A percentile compares a stretch with the other conserved stretches of the same genome.
phyloP scores from a whole-genome alignment of 768 basidiomycete species.

The Artomyces pyxidatus region DNA sequence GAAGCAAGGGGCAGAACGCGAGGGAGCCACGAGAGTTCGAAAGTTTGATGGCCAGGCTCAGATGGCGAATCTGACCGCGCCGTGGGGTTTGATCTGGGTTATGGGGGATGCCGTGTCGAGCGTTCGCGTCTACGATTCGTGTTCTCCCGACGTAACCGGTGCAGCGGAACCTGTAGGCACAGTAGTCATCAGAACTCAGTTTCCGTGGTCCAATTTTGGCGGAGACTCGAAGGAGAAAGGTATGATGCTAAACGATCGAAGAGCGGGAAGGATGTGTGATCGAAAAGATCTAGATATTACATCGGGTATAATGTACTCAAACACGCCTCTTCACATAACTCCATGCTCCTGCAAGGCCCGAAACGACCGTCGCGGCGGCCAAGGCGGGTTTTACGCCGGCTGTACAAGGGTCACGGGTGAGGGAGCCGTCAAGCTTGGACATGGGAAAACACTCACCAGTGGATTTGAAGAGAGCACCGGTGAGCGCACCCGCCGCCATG shows the following conservation, averaged over 20 bases:
- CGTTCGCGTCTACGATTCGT: slow-evolving; percentile 1
- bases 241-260: slow-evolving; percentile 6
- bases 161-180: slow-evolving; percentile 8
- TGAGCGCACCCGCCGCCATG: slow-evolving; percentile 86
- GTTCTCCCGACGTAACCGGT: slow-evolving; percentile 8
- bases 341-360: slow-evolving; percentile 88
- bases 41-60: slow-evolving; percentile 6
- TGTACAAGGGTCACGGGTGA: slow-evolving; percentile 33
- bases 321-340: slow-evolving; percentile 89
- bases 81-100: slow-evolving; percentile 7
- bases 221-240: neutral
- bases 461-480: slow-evolving; percentile 87
- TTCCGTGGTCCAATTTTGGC: slow-evolving; percentile 1
- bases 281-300: slow-evolving; percentile 32
- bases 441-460: slow-evolving; percentile 59
- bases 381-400: slow-evolving; percentile 89
- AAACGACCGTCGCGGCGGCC: slow-evolving; percentile 83
- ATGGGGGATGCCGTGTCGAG: slow-evolving; percentile 4
- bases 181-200: slow-evolving; percentile 8
- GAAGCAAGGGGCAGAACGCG: slow-evolving; percentile 9
- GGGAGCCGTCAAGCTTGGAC: slow-evolving; percentile 19
- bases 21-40: slow-evolving; percentile 9
- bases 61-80: slow-evolving; percentile 8
- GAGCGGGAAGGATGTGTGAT: slow-evolving; percentile 12
- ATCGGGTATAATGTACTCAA: slow-evolving; percentile 41